Conservation (phyloP, 2,329 filamentous ascomycete species). For the Trichoderma asperellum region DNA sequence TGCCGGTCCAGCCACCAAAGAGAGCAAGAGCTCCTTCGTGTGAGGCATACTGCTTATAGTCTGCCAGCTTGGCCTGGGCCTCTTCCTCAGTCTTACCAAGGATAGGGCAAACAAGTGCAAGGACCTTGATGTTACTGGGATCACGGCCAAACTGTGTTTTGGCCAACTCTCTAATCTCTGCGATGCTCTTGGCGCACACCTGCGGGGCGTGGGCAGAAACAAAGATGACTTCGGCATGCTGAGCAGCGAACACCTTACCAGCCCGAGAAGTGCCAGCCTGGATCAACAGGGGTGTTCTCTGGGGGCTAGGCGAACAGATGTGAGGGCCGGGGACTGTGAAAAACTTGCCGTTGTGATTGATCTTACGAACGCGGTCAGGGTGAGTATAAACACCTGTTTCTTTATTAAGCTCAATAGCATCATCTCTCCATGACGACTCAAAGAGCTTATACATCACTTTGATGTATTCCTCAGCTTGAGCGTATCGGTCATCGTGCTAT, state of each 20-base stretch:
- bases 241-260: slow-evolving; percentile 68
- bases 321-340: slow-evolving; percentile 68
- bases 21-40: slow-evolving; percentile 68
- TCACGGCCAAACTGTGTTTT: slow-evolving; percentile 59
- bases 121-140: slow-evolving; percentile 65
- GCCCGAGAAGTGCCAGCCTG: slow-evolving; percentile 71
- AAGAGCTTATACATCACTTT: slow-evolving; percentile 68
- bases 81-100: slow-evolving; percentile 68
- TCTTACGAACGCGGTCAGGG: slow-evolving; percentile 60
- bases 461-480: slow-evolving; percentile 66
- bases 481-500: slow-evolving; percentile 68
- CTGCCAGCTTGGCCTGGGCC: slow-evolving; percentile 64
- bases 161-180: slow-evolving; percentile 64
- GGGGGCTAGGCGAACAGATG: slow-evolving; percentile 67
- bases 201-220: slow-evolving; percentile 66
- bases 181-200: slow-evolving; percentile 64
- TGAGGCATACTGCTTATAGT: slow-evolving; percentile 64
- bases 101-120: slow-evolving; percentile 68
- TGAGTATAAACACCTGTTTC: slow-evolving; percentile 60
- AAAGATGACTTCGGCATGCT: slow-evolving; percentile 74
- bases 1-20: slow-evolving; percentile 75
- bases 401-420: slow-evolving; percentile 65
- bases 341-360: slow-evolving; percentile 68
- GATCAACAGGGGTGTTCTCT: slow-evolving; percentile 69
- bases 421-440: slow-evolving; percentile 68